phyloP scores from a whole-genome alignment of 106 monocot genomes.

The Triglochin maritima region DNA sequence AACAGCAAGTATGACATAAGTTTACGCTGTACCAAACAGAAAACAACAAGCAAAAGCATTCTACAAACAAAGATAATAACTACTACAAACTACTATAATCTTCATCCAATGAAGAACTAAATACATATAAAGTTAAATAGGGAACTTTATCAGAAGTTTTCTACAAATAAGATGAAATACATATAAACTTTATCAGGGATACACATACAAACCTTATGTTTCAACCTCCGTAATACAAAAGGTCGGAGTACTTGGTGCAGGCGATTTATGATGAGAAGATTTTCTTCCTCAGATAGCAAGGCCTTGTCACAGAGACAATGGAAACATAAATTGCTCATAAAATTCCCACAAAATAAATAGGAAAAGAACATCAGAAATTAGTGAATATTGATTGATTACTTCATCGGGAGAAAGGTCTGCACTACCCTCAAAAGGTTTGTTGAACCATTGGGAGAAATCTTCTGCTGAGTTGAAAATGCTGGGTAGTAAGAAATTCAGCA shows the following conservation, averaged over 20 bases:
- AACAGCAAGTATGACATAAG: no score
- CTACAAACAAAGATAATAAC: no score
- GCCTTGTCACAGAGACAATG: constrained; percentile 29
- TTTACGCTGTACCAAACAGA: no score
- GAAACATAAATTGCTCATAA: not conserved
- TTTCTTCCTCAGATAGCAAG: constrained; percentile 94
- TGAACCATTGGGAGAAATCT: constrained; percentile 99
- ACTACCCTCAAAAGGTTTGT: constrained; percentile 91
- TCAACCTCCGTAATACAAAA: constrained; percentile 94
- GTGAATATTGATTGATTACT: constrained; percentile 28
- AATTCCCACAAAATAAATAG: not conserved
- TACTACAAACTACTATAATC: not conserved
- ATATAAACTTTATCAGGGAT: no score
- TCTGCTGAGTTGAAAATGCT: constrained; percentile 95
- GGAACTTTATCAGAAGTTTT: not conserved
- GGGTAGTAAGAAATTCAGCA: constrained; percentile 91
- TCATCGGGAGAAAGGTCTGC: constrained; percentile 79
- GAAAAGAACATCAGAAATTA: not conserved
- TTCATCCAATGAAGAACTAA: not conserved
- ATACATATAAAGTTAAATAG: not conserved
- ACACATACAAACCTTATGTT: constrained; percentile 65
- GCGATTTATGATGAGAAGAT: constrained; percentile 97
- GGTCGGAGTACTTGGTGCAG: constrained; percentile 99
- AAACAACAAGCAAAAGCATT: no score
- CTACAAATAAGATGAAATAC: not conserved